These are phyloP conservation scores for Vinca minor DNA, from an alignment of 257 asterid genomes.

Conservation along the genomic window DNA sequence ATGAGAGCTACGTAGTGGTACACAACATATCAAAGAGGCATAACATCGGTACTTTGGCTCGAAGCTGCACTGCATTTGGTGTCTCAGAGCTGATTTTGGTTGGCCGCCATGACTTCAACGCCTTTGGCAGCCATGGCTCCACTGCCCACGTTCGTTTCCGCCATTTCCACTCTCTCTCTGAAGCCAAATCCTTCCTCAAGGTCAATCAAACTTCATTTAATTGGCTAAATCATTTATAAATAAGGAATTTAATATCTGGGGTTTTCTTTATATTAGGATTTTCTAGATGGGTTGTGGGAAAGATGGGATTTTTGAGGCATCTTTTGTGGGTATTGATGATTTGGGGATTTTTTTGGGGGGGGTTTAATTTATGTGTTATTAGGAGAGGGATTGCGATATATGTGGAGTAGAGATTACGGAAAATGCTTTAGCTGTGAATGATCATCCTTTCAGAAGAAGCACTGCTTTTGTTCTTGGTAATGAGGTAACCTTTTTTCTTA, in stretches of 20 bases:
- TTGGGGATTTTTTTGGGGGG: constrained; percentile 13
- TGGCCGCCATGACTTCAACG: constrained; percentile 88
- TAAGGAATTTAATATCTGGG: too few species aligned
- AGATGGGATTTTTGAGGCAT: neutral
- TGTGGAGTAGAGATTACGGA: constrained; percentile 97
- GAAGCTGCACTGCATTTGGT: constrained; percentile 99
- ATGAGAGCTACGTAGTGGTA: constrained; percentile 69
- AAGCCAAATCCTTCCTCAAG: constrained; percentile 70
- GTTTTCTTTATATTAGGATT: neutral
- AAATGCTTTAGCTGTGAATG: constrained; percentile 56
- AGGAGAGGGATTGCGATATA: constrained; percentile 88
- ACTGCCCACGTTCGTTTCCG: constrained; percentile 75
- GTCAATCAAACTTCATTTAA: constrained; percentile 24
- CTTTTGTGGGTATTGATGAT: neutral
- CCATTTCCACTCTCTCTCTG: constrained; percentile 71
- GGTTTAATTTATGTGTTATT: constrained; percentile 14
- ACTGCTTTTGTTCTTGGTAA: constrained; percentile 96
- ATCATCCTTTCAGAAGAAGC: constrained; percentile 82
- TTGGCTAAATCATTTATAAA: neutral
- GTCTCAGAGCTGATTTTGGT: constrained; percentile 76
- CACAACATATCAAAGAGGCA: constrained; percentile 98
- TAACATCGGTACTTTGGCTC: constrained; percentile 93
- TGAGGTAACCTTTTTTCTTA: constrained; percentile 58
- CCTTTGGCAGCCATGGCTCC: constrained; percentile 96
- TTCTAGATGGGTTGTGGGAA: neutral